phyloP scores from a whole-genome alignment of 768 basidiomycete species.

The Megacollybia marginata region DNA sequence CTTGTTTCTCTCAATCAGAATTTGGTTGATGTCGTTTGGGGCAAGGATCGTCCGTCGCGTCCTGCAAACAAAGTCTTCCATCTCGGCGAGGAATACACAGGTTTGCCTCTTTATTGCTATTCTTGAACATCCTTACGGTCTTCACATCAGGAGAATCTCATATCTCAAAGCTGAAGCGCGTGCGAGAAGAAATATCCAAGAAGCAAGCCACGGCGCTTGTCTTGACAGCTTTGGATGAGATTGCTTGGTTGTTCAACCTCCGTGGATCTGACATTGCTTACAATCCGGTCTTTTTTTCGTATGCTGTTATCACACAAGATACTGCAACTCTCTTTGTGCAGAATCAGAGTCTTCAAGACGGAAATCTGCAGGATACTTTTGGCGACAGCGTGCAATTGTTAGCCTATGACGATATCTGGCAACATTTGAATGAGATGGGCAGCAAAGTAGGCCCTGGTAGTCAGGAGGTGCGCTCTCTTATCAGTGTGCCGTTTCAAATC shows the following conservation, averaged over 20 bases:
- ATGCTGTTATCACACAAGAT: slow-evolving; percentile 65
- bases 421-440: slow-evolving; percentile 48
- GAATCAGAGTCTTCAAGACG: slow-evolving; percentile 29
- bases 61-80: slow-evolving; percentile 63
- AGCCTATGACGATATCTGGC: slow-evolving; percentile 64
- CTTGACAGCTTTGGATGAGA: slow-evolving; percentile 87
- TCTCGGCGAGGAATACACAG: slow-evolving; percentile 70
- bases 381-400: slow-evolving; percentile 52
- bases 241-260: slow-evolving; percentile 91
- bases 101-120: slow-evolving; percentile 21
- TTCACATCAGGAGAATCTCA: slow-evolving; percentile 45
- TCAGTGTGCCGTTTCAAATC: not conserved
- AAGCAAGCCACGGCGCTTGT: slow-evolving; percentile 54
- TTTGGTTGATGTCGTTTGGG: slow-evolving; percentile 78
- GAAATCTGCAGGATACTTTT: slow-evolving; percentile 33
- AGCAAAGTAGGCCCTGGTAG: slow-evolving; percentile 15
- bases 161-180: slow-evolving; percentile 54
- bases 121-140: not conserved
- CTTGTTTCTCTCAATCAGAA: slow-evolving; percentile 66
- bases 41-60: slow-evolving; percentile 51
- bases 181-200: slow-evolving; percentile 60
- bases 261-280: slow-evolving; percentile 88
- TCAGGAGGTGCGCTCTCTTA: not conserved
- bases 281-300: slow-evolving; percentile 90
- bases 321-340: slow-evolving; percentile 67